Evolutionary conservation across 176 grass and related monocot species (phyloP).

Genomic region (Hsuehochloa calcarea): DNA sequence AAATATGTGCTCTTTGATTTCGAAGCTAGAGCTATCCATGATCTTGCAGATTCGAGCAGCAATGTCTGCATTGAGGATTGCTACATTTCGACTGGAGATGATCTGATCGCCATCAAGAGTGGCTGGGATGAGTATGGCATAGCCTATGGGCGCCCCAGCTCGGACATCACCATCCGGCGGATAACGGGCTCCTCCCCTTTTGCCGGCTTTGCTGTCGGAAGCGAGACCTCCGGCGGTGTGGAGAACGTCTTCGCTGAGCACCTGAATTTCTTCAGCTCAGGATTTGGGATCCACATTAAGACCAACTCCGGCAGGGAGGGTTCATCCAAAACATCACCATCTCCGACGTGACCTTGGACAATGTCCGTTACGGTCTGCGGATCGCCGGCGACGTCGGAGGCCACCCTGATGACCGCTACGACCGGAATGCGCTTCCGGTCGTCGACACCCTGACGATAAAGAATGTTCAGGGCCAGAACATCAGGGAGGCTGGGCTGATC

Average conservation of each 20-base stretch:
- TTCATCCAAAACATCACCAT: conserved; percentile 81
- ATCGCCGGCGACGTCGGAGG: conserved; percentile 72
- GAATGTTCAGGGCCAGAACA: conserved; percentile 71
- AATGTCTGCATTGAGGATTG: conserved; percentile 89
- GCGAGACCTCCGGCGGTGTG: conserved; percentile 80
- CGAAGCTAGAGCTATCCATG: neutral
- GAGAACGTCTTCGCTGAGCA: conserved; percentile 70
- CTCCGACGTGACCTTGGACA: conserved; percentile 61
- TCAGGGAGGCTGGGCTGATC: conserved; percentile 72
- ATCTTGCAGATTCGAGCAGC: conserved; percentile 74
- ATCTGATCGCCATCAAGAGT: conserved; percentile 77
- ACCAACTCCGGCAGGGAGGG: conserved; percentile 85
- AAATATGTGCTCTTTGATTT: neutral
- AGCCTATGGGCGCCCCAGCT: conserved; percentile 63
- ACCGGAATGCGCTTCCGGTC: conserved; percentile 56
- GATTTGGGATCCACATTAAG: conserved; percentile 79
- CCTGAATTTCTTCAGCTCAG: conserved; percentile 63
- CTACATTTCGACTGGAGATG: conserved; percentile 89
- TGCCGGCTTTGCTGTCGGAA: conserved; percentile 69
- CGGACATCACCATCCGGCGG: conserved; percentile 65
- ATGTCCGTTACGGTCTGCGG: conserved; percentile 56
- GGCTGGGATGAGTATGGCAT: conserved; percentile 98
- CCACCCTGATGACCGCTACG: conserved; percentile 66
- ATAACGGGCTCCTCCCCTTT: conserved; percentile 72
- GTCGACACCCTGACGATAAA: conserved; percentile 67